Conservation (phyloP, 1,139 yeast species). For the Komagataea norvegica region DNA sequence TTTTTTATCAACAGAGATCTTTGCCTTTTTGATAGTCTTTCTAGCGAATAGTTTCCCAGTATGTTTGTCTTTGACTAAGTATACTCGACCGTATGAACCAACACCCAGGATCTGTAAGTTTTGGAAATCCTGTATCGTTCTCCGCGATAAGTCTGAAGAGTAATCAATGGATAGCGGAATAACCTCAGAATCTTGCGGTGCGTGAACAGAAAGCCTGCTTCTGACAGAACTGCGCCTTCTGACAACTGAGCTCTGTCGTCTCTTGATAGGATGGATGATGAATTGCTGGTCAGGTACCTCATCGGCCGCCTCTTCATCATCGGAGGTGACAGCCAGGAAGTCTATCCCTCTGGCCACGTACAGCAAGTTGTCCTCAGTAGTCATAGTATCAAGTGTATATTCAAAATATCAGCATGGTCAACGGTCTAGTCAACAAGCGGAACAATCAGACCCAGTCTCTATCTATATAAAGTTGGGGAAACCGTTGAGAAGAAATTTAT, state of each 20-base stretch:
- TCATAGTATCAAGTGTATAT: no score
- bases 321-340: neutral
- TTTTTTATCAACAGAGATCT: conserved; percentile 40
- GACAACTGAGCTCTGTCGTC: no score
- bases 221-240: conserved; percentile 13
- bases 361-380: no score
- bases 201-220: conserved; percentile 12
- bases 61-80: conserved; percentile 61
- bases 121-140: conserved; percentile 55
- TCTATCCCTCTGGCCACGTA: neutral
- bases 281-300: no score
- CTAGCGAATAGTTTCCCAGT: conserved; percentile 77
- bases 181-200: conserved; percentile 13
- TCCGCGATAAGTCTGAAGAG: conserved; percentile 11
- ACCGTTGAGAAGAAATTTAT: no score
- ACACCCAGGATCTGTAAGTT: conserved; percentile 75
- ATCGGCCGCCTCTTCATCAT: neutral
- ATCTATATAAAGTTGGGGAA: no score
- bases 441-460: no score
- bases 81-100: conserved; percentile 88
- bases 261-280: no score
- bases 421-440: no score
- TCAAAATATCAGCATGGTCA: no score
- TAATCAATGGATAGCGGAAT: conserved; percentile 13
- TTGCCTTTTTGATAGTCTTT: conserved; percentile 82